phyloP scores from a whole-genome alignment of 2,329 filamentous ascomycete genomes.

The Ceratocystis alfenasii region DNA sequence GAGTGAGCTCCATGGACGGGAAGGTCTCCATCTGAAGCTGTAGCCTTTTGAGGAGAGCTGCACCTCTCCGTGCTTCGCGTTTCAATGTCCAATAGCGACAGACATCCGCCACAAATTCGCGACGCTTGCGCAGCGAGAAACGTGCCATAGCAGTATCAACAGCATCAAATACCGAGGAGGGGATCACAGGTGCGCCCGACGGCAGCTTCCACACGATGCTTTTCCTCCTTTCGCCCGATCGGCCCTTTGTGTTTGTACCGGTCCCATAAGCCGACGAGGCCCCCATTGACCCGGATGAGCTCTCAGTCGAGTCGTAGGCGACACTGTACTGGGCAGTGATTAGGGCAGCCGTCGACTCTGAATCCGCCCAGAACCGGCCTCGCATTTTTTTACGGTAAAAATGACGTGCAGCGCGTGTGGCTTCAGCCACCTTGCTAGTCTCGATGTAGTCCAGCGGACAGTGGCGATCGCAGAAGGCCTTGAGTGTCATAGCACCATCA shows the following conservation, averaged over 20 bases:
- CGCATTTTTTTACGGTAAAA: slow-evolving; percentile 87
- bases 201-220: slow-evolving; percentile 63
- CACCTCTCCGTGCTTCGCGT: slow-evolving; percentile 80
- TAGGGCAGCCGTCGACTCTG: slow-evolving; percentile 67
- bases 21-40: slow-evolving; percentile 94
- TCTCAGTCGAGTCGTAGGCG: slow-evolving; percentile 8
- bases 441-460: slow-evolving; percentile 78
- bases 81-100: slow-evolving; percentile 98
- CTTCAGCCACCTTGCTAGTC: slow-evolving; percentile 70
- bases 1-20: slow-evolving; percentile 91
- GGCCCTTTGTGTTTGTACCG: slow-evolving; percentile 16
- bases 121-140: slow-evolving; percentile 70
- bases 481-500: slow-evolving; percentile 68
- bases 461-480: slow-evolving; percentile 93
- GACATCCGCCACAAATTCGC: slow-evolving; percentile 83
- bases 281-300: not conserved
- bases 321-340: slow-evolving; percentile 58
- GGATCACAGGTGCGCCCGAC: slow-evolving; percentile 88
- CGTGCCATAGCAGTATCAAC: slow-evolving; percentile 73
- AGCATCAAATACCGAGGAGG: slow-evolving; percentile 72
- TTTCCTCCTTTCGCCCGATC: slow-evolving; percentile 24
- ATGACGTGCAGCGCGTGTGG: slow-evolving; percentile 70
- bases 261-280: not conserved
- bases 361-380: slow-evolving; percentile 83
- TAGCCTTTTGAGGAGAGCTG: slow-evolving; percentile 80